phyloP scores from a whole-genome alignment of 805 yeast genomes.

The Yarrowia osloensis region DNA sequence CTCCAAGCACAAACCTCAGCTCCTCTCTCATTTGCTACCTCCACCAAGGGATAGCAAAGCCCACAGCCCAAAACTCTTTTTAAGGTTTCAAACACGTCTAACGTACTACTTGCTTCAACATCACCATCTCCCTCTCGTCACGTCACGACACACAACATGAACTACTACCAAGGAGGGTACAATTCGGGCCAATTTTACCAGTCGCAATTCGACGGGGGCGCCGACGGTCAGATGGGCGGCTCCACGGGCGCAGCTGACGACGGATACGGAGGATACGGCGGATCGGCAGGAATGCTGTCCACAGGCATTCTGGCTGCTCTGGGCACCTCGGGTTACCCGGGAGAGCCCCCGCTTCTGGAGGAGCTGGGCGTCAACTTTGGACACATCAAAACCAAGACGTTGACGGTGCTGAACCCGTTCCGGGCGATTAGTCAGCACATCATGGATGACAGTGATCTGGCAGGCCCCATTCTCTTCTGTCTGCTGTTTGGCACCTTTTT shows the following conservation, averaged over 20 bases:
- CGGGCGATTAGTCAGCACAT: conserved; percentile 68
- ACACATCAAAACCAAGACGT: conserved; percentile 71
- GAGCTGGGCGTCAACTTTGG: conserved; percentile 91
- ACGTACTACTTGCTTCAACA: conserved; percentile 14
- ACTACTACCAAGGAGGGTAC: conserved; percentile 28
- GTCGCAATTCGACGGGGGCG: conserved; percentile 7
- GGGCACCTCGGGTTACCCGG: conserved; percentile 88
- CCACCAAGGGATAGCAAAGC: not conserved
- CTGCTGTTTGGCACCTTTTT: conserved; percentile 81
- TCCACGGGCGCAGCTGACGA: not conserved
- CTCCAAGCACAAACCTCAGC: too few relatives aligned
- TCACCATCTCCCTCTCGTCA: conserved; percentile 8
- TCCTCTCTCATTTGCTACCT: not conserved
- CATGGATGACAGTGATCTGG: conserved; percentile 86
- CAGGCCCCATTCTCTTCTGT: conserved; percentile 92
- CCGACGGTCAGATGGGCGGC: conserved; percentile 28
- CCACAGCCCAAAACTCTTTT: not conserved
- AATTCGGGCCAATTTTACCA: conserved; percentile 24
- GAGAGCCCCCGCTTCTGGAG: conserved; percentile 90
- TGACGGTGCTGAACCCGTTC: conserved; percentile 81
- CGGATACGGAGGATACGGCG: conserved; percentile 30
- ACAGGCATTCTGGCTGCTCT: conserved; percentile 87
- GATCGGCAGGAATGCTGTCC: conserved; percentile 50
- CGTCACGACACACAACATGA: conserved; percentile 20
- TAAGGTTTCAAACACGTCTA: conserved; percentile 10